Evolutionary conservation across 805 yeast species (phyloP), one percentile per base, ranked within the genome.

Genomic region (Wickerhamomyces ciferrii): DNA sequence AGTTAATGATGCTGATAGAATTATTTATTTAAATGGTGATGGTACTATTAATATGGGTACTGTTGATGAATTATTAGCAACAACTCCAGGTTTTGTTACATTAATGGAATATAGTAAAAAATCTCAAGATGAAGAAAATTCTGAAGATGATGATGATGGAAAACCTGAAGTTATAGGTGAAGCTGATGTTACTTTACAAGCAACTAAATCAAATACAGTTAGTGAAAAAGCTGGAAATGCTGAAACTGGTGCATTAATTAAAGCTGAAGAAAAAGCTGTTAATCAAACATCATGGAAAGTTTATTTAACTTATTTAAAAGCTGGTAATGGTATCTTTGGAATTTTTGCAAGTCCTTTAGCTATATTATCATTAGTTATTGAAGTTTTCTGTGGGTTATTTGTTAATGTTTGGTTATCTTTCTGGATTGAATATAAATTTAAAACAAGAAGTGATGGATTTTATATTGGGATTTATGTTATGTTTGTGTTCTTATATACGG

Each of bases 381-480:
- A 75, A 42, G 75, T 77, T 1, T 83, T 82, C 60, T 69, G 75
- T 49, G 71, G 69, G 47, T 62, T 83, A 41, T 81, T 84, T 58
- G 74, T 84, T 39, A 84, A 82, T 60, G 81, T 84, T 18, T 87
- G 95, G 95, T 71, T 90, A 48, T 83, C 95, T 1, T 89, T 84
- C 64, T 89, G 97, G 97, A 72, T 83, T 5, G 73, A 71, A 18
- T 50, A 70, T 43, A 79, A 75, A 59, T 87, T 84, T 57, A 50
- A 62, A 5, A 60, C 62, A 21, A 66, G 68, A 45, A 46, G 75
- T 8, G 68, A 72, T 44, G 76, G 80, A 0, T 80, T 81, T 55
- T 87, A 88, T 67, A 84, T 84, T 62, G 96, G 94, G 1, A 54
- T 87, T 40, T 84, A 83, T 54, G 83, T 85, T 39, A 70, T 83